Percentiles rank a stretch among this genome's conserved stretches.
Evolutionary conservation across 192 early-diverging fungal species (phyloP).

Genomic region (Rhizoclosmatium sp.): DNA sequence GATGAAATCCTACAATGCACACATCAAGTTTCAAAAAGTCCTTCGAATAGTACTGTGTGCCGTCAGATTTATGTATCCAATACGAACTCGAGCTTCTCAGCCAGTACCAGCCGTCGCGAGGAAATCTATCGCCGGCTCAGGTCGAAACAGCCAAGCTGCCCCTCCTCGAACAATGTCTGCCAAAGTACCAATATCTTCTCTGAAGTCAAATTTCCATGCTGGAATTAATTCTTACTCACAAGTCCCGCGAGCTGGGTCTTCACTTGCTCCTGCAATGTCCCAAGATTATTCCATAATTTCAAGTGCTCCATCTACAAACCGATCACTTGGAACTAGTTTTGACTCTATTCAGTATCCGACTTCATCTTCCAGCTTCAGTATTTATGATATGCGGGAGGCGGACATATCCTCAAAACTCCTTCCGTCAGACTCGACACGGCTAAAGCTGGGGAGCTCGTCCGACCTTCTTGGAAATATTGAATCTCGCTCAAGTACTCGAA

Average conservation of each 20-base stretch:
- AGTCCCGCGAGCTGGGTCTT: slow-evolving; percentile 48
- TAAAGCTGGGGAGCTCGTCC: background rate
- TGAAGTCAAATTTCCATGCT: no score
- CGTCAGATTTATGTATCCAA: slow-evolving; percentile 40
- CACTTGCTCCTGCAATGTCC: slow-evolving; percentile 14
- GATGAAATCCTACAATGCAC: slow-evolving; percentile 55
- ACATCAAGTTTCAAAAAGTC: slow-evolving; percentile 44
- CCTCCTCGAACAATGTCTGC: background rate
- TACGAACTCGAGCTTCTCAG: background rate
- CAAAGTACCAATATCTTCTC: background rate
- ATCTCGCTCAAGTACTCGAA: background rate
- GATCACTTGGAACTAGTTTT: background rate
- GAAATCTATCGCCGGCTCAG: background rate
- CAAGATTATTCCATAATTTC: slow-evolving; percentile 14
- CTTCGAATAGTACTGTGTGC: slow-evolving; percentile 36
- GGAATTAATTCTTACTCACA: slow-evolving; percentile 10
- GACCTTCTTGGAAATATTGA: background rate
- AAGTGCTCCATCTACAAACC: slow-evolving; percentile 44
- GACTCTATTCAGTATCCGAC: background rate
- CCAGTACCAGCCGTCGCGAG: background rate
- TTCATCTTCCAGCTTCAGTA: background rate
- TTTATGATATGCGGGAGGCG: background rate
- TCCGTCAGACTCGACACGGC: background rate
- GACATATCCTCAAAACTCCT: background rate
- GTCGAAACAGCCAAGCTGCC: slow-evolving; percentile 5